Conservation (phyloP, 257 asterid genomes). For the Solanum appendiculatum region DNA sequence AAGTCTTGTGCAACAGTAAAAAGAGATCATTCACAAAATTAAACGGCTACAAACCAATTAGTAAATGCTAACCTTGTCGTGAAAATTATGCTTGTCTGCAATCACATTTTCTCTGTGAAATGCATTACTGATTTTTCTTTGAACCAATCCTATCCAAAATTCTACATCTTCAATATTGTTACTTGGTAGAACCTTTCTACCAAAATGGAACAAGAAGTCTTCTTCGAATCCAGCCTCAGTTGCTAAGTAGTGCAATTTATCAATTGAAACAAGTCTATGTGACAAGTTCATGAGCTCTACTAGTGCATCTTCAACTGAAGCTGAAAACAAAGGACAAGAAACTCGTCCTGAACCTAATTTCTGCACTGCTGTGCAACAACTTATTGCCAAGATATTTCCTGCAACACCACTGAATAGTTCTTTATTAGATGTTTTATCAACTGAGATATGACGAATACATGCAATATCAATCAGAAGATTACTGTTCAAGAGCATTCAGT, state of each 20-base stretch:
- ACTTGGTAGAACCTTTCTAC: constrained; percentile 53
- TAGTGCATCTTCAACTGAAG: constrained; percentile 32
- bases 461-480: neutral
- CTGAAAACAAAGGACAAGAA: constrained; percentile 29
- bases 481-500: neutral
- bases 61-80: constrained; percentile 35
- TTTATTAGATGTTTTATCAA: constrained; percentile 16
- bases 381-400: constrained; percentile 62
- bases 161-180: constrained; percentile 43
- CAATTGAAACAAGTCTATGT: constrained; percentile 32
- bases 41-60: neutral
- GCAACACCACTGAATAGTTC: constrained; percentile 74
- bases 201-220: constrained; percentile 54
- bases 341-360: constrained; percentile 38
- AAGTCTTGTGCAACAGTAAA: neutral
- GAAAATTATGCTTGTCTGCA: constrained; percentile 24
- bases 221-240: constrained; percentile 78
- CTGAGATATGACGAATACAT: neutral
- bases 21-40: neutral
- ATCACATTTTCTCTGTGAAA: constrained; percentile 60
- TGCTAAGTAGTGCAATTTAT: constrained; percentile 59
- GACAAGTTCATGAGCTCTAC: constrained; percentile 54
- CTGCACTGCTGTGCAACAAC: constrained; percentile 52
- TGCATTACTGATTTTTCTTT: constrained; percentile 49
- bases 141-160: constrained; percentile 74